Base-by-base conservation (phyloP, 495 filamentous ascomycete species). In the Parathielavia hyrcaniae region DNA sequence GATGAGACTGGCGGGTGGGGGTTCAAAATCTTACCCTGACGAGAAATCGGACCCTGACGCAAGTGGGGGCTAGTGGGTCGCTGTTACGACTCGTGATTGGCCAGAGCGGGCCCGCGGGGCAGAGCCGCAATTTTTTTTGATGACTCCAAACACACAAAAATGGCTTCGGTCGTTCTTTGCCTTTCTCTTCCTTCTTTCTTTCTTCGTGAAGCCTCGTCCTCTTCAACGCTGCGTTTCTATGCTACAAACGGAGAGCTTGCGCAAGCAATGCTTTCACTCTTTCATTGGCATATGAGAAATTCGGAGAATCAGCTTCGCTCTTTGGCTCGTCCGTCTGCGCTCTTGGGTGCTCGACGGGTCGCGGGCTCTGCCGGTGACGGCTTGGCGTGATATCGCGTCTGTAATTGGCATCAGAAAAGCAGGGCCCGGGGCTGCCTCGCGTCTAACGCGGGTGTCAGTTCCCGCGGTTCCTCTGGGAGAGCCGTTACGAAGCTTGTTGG, bases 181-280 rank as follows among this genome's bases (percentile, higher is more conserved):
- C 30, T 51, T 34, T 55, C 44, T 64, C 51, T 58, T 64, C 59
- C 57, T 68, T 64, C 68, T 70, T 71, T 74, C 68, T 73, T 75
- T 72, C 71, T 71, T 75, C 76, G 60, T 71, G 79, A 90, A 89
- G 86, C 83, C 85, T 86, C 89, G 83, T 86, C 92, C 89, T 86
- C 84, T 81, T 84, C 90, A 96, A 90, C 82, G 90, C 91, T 89
- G 90, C 90, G 89, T 93, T 95, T 97, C 91, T 95, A 93, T 96
- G 91, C 90, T 83, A 91, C 92, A 90, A 78, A 96, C 87, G 81
- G 85, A 88, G 79, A 75, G 60, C 64, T 64, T 49, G 66, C 68
- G 67, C 63, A 60, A 62, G 71, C 70, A 63, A 66, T 59, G 68
- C 64, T 73, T 70, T 70, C 70, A 58, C 19, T 57, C 51, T 61